phyloP scores from a whole-genome alignment of 2,329 filamentous ascomycete genomes.

The Thelonectria discophora region DNA sequence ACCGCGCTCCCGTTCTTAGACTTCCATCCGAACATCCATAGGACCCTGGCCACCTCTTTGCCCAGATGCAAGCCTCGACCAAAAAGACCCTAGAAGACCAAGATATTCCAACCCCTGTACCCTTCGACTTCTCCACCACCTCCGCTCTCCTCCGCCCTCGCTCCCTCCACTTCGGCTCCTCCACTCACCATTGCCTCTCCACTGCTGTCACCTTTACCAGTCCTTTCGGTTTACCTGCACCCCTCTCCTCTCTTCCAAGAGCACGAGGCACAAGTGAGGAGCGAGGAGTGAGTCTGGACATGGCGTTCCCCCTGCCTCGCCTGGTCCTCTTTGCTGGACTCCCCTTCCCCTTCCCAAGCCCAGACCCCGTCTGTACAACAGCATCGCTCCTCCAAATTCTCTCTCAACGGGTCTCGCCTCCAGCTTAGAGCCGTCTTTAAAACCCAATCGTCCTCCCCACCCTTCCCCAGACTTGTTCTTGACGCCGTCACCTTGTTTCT shows the following conservation, averaged over 20 bases:
- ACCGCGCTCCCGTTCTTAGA: constrained; percentile 14
- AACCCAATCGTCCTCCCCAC: constrained; percentile 35
- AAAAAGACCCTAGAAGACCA: constrained; percentile 27
- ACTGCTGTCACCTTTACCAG: constrained; percentile 11
- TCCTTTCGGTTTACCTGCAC: constrained; percentile 19
- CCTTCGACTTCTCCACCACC: constrained; percentile 27
- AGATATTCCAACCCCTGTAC: constrained; percentile 27
- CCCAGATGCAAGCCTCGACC: constrained; percentile 24
- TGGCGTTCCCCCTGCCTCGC: constrained; percentile 23
- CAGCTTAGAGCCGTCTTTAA: constrained; percentile 33
- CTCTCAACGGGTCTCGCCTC: constrained; percentile 16
- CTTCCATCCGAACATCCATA: constrained; percentile 23
- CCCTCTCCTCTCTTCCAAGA: constrained; percentile 8
- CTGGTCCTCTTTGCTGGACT: constrained; percentile 25
- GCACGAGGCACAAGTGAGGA: background rate
- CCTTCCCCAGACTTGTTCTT: constrained; percentile 31
- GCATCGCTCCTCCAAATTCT: constrained; percentile 13
- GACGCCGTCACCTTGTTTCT: constrained; percentile 16
- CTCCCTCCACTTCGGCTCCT: constrained; percentile 30
- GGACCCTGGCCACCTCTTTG: constrained; percentile 23
- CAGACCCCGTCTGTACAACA: constrained; percentile 24
- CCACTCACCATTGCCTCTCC: constrained; percentile 24
- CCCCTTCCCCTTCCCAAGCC: constrained; percentile 19
- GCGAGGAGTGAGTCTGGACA: constrained; percentile 10
- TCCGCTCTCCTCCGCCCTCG: constrained; percentile 31